Conservation (phyloP, 345 rosid species). For the Firmiana major region DNA sequence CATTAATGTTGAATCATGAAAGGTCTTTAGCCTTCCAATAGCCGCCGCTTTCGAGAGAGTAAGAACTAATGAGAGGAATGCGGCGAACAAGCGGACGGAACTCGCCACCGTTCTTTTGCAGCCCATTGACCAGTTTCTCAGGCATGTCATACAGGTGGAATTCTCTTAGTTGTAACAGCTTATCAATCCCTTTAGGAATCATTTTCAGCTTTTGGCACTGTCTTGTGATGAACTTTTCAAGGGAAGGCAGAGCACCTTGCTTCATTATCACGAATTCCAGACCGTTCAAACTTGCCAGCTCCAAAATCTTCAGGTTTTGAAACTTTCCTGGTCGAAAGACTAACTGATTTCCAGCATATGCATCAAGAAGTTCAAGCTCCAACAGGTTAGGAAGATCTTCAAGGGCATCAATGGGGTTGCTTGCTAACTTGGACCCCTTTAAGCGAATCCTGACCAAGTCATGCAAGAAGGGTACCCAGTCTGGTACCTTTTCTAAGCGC, state of each 20-base stretch:
- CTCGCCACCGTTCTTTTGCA: not conserved
- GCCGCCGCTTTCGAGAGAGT: not conserved
- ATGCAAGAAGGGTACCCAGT: constrained; percentile 2
- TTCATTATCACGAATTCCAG: constrained; percentile 9
- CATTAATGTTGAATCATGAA: not conserved
- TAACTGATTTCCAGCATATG: constrained; percentile 20
- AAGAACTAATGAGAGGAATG: not conserved
- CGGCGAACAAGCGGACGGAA: not conserved
- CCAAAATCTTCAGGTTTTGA: no score
- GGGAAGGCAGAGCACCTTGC: constrained; percentile 21
- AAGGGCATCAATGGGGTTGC: constrained; percentile 4
- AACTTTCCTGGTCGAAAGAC: constrained; percentile 14
- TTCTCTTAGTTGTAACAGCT: constrained; percentile 10
- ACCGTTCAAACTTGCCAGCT: not conserved
- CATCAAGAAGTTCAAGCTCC: constrained; percentile 24
- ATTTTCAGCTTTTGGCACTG: constrained; percentile 16
- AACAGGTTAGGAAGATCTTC: constrained; percentile 16
- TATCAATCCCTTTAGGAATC: constrained; percentile 26
- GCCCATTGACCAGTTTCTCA: constrained; percentile 6
- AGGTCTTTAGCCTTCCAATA: not conserved
- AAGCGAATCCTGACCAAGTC: constrained; percentile 1
- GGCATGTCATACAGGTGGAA: constrained; percentile 30
- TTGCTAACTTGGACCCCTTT: not conserved
- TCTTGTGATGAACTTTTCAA: constrained; percentile 14
- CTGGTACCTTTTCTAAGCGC: constrained; percentile 8